phyloP scores from a whole-genome alignment of 805 yeast species.

The Pichia heedii region DNA sequence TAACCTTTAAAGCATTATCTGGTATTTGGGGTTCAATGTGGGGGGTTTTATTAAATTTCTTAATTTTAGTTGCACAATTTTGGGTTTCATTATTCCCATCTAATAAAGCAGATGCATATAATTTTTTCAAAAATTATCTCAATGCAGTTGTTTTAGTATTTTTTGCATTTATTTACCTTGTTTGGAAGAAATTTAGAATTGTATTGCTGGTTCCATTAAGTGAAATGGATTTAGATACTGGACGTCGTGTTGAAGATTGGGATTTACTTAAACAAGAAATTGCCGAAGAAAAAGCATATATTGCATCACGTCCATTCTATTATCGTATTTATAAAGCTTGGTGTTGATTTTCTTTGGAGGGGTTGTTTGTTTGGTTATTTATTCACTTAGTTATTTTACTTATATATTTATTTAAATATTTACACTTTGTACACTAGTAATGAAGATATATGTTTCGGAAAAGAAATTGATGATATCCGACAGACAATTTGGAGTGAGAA shows the following conservation, averaged over 20 bases:
- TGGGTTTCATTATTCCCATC: slow-evolving; percentile 76
- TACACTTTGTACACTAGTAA: too few relatives aligned
- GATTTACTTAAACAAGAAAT: slow-evolving; percentile 49
- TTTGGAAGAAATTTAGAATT: slow-evolving; percentile 37
- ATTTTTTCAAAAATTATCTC: slow-evolving; percentile 59
- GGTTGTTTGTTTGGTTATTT: too few relatives aligned
- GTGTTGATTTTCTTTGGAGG: too few relatives aligned
- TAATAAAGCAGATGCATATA: slow-evolving; percentile 43
- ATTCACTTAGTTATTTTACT: too few relatives aligned
- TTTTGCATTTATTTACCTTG: slow-evolving; percentile 30
- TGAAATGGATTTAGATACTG: slow-evolving; percentile 53
- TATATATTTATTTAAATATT: too few relatives aligned
- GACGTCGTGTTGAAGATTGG: slow-evolving; percentile 52
- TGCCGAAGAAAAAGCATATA: slow-evolving; percentile 44
- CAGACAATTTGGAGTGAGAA: too few relatives aligned
- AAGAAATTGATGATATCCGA: too few relatives aligned
- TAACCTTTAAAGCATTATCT: slow-evolving; percentile 55
- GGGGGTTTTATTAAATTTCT: slow-evolving; percentile 48
- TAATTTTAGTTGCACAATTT: slow-evolving; percentile 68
- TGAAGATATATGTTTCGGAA: too few relatives aligned
- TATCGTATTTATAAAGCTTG: slow-evolving; percentile 48
- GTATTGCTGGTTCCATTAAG: slow-evolving; percentile 33
- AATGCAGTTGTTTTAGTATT: slow-evolving; percentile 54
- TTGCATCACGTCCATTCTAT: slow-evolving; percentile 38
- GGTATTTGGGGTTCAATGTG: slow-evolving; percentile 62